phyloP scores from a whole-genome alignment of 768 basidiomycete genomes.

The Mycena indigotica region DNA sequence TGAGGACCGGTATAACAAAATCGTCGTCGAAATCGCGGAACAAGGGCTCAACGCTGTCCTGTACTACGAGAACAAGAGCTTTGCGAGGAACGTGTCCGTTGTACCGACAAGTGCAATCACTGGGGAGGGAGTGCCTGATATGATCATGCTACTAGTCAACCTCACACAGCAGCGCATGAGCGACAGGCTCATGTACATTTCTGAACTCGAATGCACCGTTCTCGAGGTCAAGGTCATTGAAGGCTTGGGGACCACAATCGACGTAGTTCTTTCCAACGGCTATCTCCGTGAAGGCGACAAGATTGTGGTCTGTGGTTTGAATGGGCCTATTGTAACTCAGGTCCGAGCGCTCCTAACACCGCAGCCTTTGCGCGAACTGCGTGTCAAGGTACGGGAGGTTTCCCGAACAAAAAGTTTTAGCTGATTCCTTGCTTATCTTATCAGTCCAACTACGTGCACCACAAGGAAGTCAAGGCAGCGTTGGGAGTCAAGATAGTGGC shows the following conservation, averaged over 20 bases:
- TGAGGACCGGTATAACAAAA: slow-evolving; percentile 82
- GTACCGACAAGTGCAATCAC: slow-evolving; percentile 98
- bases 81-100: slow-evolving; percentile 90
- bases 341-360: slow-evolving; percentile 93
- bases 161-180: slow-evolving; percentile 98
- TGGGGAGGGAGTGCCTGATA: slow-evolving; percentile 97
- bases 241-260: slow-evolving; percentile 96
- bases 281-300: slow-evolving; percentile 88
- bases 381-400: slow-evolving; percentile 74
- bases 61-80: slow-evolving; percentile 97
- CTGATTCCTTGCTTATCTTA: slow-evolving; percentile 15
- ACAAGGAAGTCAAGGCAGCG: slow-evolving; percentile 96
- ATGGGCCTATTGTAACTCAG: slow-evolving; percentile 96
- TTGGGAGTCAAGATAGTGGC: slow-evolving; percentile 95
- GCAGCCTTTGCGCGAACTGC: slow-evolving; percentile 92
- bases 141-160: slow-evolving; percentile 98
- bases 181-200: slow-evolving; percentile 95
- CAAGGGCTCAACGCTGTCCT: slow-evolving; percentile 93
- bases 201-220: slow-evolving; percentile 96
- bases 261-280: slow-evolving; percentile 95
- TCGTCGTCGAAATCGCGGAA: slow-evolving; percentile 93
- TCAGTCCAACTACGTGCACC: slow-evolving; percentile 94
- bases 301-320: slow-evolving; percentile 95
- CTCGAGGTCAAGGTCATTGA: slow-evolving; percentile 99
- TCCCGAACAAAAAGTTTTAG: slow-evolving; percentile 11